Conservation (phyloP, 1,284 basidiomycete species). For the Boletus semigastroideus region DNA sequence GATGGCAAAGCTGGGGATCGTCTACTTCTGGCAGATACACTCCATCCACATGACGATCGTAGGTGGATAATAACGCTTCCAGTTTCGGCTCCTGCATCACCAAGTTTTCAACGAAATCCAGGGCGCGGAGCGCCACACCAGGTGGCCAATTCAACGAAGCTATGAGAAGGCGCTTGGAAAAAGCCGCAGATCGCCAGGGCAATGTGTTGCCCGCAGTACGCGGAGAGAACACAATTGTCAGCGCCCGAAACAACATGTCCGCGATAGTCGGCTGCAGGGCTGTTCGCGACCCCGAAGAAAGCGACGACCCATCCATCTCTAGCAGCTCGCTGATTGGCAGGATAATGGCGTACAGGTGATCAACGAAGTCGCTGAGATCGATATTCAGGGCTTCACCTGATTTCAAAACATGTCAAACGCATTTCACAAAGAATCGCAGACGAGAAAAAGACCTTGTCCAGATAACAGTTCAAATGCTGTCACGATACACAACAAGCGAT, state of each 20-base stretch:
- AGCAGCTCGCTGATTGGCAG: slow-evolving; percentile 55
- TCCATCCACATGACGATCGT: slow-evolving; percentile 82
- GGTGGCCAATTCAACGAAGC: slow-evolving; percentile 82
- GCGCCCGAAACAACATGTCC: slow-evolving; percentile 84
- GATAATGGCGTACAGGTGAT: slow-evolving; percentile 71
- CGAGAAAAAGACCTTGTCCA: slow-evolving; percentile 75
- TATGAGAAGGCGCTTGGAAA: slow-evolving; percentile 85
- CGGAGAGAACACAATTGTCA: slow-evolving; percentile 76
- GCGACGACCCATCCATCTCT: slow-evolving; percentile 45
- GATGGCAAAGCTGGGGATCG: slow-evolving; percentile 80
- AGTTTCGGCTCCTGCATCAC: slow-evolving; percentile 78
- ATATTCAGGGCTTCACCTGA: slow-evolving; percentile 93
- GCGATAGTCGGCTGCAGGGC: slow-evolving; percentile 42
- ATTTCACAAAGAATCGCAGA: slow-evolving; percentile 8
- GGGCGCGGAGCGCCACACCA: slow-evolving; percentile 57
- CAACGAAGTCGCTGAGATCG: slow-evolving; percentile 89
- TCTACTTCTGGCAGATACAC: slow-evolving; percentile 80
- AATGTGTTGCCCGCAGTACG: slow-evolving; percentile 59
- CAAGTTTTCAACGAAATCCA: slow-evolving; percentile 74
- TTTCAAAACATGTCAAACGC: slow-evolving; percentile 10
- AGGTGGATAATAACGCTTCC: slow-evolving; percentile 81
- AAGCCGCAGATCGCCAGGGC: slow-evolving; percentile 83
- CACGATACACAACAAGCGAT: slow-evolving; percentile 83
- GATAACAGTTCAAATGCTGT: slow-evolving; percentile 96
- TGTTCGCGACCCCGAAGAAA: slow-evolving; percentile 24